phyloP scores from a whole-genome alignment of 164 flowering plant genomes.

The Houttuynia cordata region DNA sequence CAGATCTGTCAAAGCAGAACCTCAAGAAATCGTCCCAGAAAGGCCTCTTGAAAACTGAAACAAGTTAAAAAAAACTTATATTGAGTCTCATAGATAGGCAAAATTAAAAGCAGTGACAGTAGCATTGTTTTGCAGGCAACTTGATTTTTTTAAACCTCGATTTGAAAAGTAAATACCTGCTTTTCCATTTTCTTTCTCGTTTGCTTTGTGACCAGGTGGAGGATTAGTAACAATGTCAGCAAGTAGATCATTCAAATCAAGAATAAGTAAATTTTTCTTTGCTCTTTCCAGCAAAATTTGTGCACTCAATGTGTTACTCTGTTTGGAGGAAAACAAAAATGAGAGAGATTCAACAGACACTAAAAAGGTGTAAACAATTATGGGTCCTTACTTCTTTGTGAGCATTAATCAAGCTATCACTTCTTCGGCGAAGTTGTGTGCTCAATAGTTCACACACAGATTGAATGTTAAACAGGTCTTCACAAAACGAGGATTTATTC shows the following conservation, averaged over 20 bases:
- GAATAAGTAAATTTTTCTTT: conserved; percentile 62
- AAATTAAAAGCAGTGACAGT: neutral
- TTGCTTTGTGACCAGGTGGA: conserved; percentile 34
- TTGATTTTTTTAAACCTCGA: no score
- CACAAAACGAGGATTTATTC: neutral
- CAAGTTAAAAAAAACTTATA: neutral
- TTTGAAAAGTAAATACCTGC: conserved; percentile 37
- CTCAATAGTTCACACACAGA: conserved; percentile 1
- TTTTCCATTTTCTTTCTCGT: conserved; percentile 29
- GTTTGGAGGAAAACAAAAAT: neutral
- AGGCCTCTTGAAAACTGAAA: conserved; percentile 77
- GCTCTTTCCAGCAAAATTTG: neutral
- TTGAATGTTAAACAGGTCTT: neutral
- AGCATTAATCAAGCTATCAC: neutral
- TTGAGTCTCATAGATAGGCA: neutral
- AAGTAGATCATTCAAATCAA: conserved; percentile 86
- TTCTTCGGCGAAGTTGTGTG: neutral
- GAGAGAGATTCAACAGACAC: neutral
- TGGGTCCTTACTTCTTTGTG: neutral
- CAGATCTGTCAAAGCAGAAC: conserved; percentile 76
- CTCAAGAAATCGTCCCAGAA: conserved; percentile 57
- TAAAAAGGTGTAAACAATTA: no score
- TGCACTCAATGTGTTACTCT: neutral
- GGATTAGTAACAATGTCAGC: conserved; percentile 48
- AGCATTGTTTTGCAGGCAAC: neutral